phyloP scores from a whole-genome alignment of 106 monocot species.

The Dendrobium catenatum region DNA sequence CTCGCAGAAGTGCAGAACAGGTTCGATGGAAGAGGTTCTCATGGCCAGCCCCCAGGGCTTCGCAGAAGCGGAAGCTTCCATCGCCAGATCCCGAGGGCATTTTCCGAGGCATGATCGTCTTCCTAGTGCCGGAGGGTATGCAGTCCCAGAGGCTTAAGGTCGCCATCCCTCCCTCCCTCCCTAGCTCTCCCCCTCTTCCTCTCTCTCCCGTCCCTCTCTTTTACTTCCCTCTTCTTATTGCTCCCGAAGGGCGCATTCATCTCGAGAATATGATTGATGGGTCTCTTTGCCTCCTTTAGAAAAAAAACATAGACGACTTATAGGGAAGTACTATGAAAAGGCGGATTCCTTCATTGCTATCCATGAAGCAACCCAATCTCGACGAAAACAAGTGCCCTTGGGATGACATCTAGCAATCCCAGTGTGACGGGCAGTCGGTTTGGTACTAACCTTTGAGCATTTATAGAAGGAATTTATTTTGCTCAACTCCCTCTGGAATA shows the following conservation, averaged over 20 bases:
- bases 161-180: neutral
- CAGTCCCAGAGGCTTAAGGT: conserved; percentile 52
- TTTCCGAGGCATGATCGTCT: conserved; percentile 50
- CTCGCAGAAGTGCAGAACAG: neutral
- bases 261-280: too few species aligned
- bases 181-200: neutral
- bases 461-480: too few species aligned
- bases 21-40: neutral
- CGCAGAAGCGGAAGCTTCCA: conserved; percentile 1
- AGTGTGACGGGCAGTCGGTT: too few species aligned
- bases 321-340: too few species aligned
- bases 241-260: neutral
- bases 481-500: too few species aligned
- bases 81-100: conserved; percentile 41
- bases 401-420: too few species aligned
- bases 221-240: neutral
- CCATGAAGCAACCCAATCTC: too few species aligned
- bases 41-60: neutral
- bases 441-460: too few species aligned
- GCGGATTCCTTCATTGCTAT: too few species aligned
- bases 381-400: too few species aligned
- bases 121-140: conserved; percentile 40
- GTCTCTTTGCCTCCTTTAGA: too few species aligned
- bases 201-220: neutral
- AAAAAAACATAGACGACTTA: too few species aligned